Evolutionary conservation across 257 asterid genomes (phyloP).

Genomic region (Paulownia fortunei): DNA sequence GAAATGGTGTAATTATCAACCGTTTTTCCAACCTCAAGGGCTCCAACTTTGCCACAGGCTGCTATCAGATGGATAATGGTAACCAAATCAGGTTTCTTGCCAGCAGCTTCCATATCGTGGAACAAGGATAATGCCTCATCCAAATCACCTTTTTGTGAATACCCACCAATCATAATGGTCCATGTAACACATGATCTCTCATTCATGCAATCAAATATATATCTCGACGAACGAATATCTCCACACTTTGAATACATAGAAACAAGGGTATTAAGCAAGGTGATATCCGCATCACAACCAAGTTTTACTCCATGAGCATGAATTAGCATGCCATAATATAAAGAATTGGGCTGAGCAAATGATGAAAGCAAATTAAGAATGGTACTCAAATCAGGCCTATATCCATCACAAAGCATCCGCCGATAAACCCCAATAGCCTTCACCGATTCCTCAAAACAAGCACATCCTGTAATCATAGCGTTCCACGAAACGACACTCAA

Average conservation of each 20-base stretch:
- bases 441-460: slow-evolving; percentile 46
- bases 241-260: slow-evolving; percentile 73
- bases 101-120: slow-evolving; percentile 58
- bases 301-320: slow-evolving; percentile 53
- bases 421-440: slow-evolving; percentile 50
- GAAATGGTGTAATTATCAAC: slow-evolving; percentile 48
- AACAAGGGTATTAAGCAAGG: slow-evolving; percentile 62
- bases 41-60: slow-evolving; percentile 74
- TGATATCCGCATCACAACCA: slow-evolving; percentile 52
- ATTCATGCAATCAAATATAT: slow-evolving; percentile 51
- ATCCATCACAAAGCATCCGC: slow-evolving; percentile 50
- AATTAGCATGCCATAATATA: slow-evolving; percentile 48
- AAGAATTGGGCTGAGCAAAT: slow-evolving; percentile 46
- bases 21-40: slow-evolving; percentile 67
- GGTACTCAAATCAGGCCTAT: slow-evolving; percentile 65
- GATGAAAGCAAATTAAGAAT: slow-evolving; percentile 66
- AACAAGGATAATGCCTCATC: slow-evolving; percentile 56
- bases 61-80: slow-evolving; percentile 60
- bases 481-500: slow-evolving; percentile 72
- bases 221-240: slow-evolving; percentile 52
- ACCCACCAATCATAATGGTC: slow-evolving; percentile 76
- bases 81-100: slow-evolving; percentile 66
- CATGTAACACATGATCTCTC: slow-evolving; percentile 64
- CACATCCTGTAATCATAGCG: slow-evolving; percentile 65
- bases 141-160: slow-evolving; percentile 58